A percentile compares a stretch with the other conserved stretches of the same genome.
Evolutionary conservation across 1,139 yeast genomes (phyloP).

Genomic region (Spencermartinsiella ligniputridi): DNA sequence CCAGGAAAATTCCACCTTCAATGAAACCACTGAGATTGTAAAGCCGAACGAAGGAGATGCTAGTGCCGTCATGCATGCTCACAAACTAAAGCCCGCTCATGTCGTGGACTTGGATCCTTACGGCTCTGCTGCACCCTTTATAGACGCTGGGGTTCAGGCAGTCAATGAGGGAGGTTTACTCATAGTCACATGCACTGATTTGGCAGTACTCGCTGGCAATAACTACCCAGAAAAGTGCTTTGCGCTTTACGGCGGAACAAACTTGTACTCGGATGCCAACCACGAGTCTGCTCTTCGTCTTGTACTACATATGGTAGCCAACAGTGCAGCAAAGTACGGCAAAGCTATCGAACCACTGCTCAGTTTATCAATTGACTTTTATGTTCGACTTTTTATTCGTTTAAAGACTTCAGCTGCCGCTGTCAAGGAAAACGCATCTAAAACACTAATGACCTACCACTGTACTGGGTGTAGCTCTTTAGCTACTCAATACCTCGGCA

Average conservation of each 20-base stretch:
- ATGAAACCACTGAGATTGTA: conserved; percentile 52
- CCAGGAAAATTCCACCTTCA: conserved; percentile 62
- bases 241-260: conserved; percentile 91
- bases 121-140: conserved; percentile 94
- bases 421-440: conserved; percentile 65
- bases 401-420: conserved; percentile 72
- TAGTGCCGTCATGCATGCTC: conserved; percentile 65
- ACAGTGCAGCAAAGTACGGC: conserved; percentile 86
- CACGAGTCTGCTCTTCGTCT: conserved; percentile 92
- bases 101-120: conserved; percentile 94
- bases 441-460: conserved; percentile 72
- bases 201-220: conserved; percentile 91
- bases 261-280: conserved; percentile 73
- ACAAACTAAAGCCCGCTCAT: conserved; percentile 46
- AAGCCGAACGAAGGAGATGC: conserved; percentile 82
- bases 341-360: conserved; percentile 82
- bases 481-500: conserved; percentile 70
- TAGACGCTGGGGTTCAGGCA: conserved; percentile 83
- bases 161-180: conserved; percentile 78
- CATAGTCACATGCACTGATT: conserved; percentile 91
- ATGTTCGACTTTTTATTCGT: conserved; percentile 77
- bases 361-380: conserved; percentile 83
- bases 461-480: conserved; percentile 86
- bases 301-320: conserved; percentile 69
- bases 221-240: conserved; percentile 97